Percentiles rank a stretch among this genome's conserved stretches.
Evolutionary conservation across 73 alveolate genomes (phyloP).

Genomic region (Paraurostyla sp.): DNA sequence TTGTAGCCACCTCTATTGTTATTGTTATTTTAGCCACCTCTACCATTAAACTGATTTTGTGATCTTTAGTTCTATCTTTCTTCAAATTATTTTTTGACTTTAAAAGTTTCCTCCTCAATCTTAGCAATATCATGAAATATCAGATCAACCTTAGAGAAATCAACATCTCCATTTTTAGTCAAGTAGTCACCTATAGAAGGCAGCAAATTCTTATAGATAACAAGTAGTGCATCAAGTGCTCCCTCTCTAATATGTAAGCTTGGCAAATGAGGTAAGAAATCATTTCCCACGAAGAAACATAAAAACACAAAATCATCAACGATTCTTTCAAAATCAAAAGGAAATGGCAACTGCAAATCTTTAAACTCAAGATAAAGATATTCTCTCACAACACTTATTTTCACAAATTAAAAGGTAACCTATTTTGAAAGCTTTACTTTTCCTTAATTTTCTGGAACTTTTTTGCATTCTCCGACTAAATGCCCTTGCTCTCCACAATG

Average conservation of each 20-base stretch:
- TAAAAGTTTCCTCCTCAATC: slow-evolving; percentile 91
- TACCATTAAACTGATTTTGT: slow-evolving; percentile 5
- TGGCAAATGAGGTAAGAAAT: slow-evolving; percentile 99
- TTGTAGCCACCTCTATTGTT: slow-evolving; percentile 1
- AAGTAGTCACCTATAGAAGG: slow-evolving; percentile 88
- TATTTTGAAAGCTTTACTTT: slow-evolving; percentile 31
- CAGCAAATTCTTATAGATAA: slow-evolving; percentile 85
- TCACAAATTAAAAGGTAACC: slow-evolving; percentile 85
- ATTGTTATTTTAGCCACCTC: slow-evolving; percentile 2
- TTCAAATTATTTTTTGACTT: slow-evolving; percentile 72
- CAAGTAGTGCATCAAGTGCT: slow-evolving; percentile 97
- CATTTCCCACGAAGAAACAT: slow-evolving; percentile 99
- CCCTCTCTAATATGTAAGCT: slow-evolving; percentile 98
- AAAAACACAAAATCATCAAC: slow-evolving; percentile 99
- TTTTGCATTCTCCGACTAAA: slow-evolving; percentile 85
- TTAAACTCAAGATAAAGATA: slow-evolving; percentile 87
- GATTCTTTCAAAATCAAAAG: slow-evolving; percentile 93
- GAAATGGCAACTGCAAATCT: slow-evolving; percentile 62
- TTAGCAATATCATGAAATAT: slow-evolving; percentile 80
- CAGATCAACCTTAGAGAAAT: slow-evolving; percentile 78
- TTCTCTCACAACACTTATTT: slow-evolving; percentile 92
- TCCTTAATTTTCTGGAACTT: slow-evolving; percentile 32
- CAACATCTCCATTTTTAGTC: slow-evolving; percentile 83
- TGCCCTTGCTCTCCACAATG: slow-evolving; percentile 96
- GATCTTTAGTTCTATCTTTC: slow-evolving; percentile 64